phyloP scores from a whole-genome alignment of 169 alveolate species.

The Pseudocohnilembus persalinus region DNA sequence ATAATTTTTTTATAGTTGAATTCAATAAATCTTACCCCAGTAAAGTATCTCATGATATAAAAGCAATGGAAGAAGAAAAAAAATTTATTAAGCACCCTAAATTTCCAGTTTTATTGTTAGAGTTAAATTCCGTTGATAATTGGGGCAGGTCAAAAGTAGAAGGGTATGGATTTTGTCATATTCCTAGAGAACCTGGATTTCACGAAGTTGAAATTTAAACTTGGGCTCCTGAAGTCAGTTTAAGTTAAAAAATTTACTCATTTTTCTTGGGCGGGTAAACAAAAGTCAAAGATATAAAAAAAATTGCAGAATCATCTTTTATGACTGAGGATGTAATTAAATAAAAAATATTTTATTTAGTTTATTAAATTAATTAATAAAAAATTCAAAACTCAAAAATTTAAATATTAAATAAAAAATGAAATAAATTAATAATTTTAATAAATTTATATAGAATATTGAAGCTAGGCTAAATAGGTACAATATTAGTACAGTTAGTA shows the following conservation, averaged over 20 bases:
- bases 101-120: constrained; percentile 65
- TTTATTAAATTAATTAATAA: no score
- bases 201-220: constrained; percentile 65
- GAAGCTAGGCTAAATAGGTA: constrained; percentile 52
- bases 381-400: no score
- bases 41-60: no score
- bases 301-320: constrained; percentile 50
- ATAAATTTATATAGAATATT: constrained; percentile 46
- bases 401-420: no score
- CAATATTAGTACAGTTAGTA: constrained; percentile 56
- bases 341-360: no score
- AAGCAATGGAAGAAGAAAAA: not conserved
- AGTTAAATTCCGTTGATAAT: constrained; percentile 74
- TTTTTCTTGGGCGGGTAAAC: constrained; percentile 81
- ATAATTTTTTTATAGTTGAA: not conserved
- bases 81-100: not conserved
- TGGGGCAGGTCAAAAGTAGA: constrained; percentile 77
- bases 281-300: constrained; percentile 63
- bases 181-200: constrained; percentile 70
- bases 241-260: constrained; percentile 60
- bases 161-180: constrained; percentile 72
- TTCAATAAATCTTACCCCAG: not conserved
- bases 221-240: constrained; percentile 73
- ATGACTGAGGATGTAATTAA: not conserved
- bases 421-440: no score